These are phyloP conservation scores for Phaseolus lunatus DNA, from an alignment of 306 rosid species.

Conservation along the genomic window DNA sequence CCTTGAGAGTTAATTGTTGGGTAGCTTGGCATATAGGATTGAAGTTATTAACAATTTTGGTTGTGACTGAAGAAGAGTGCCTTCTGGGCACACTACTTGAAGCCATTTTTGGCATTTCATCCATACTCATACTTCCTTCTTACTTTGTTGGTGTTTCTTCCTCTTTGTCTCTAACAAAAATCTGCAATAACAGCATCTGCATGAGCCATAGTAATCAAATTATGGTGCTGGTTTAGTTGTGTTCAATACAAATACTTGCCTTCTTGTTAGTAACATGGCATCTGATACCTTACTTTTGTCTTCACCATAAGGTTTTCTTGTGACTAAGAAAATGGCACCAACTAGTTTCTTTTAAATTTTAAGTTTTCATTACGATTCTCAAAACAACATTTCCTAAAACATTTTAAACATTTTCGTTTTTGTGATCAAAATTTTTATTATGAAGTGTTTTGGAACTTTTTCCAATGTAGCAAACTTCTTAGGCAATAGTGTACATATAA, in stretches of 20 bases:
- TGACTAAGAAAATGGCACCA: neutral
- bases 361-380: too few species aligned
- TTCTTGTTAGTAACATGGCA: conserved; percentile 43
- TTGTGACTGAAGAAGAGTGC: conserved; percentile 25
- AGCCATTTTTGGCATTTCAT: conserved; percentile 38
- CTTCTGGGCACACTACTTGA: conserved; percentile 31
- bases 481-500: too few species aligned
- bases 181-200: neutral
- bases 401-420: too few species aligned
- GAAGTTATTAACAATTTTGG: conserved; percentile 32
- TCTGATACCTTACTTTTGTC: conserved; percentile 57
- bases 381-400: too few species aligned
- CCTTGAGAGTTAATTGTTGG: conserved; percentile 45
- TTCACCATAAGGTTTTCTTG: conserved; percentile 23
- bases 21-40: conserved; percentile 29
- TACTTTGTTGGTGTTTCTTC: neutral
- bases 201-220: neutral
- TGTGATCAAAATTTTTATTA: too few species aligned
- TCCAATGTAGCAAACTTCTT: too few species aligned
- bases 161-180: neutral
- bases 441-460: too few species aligned
- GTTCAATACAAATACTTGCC: conserved; percentile 30
- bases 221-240: neutral
- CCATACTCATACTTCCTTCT: conserved; percentile 10
- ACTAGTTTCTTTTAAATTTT: too few species aligned